Conservation (phyloP, 2,329 filamentous ascomycete species). For the Fusarium sp. region DNA sequence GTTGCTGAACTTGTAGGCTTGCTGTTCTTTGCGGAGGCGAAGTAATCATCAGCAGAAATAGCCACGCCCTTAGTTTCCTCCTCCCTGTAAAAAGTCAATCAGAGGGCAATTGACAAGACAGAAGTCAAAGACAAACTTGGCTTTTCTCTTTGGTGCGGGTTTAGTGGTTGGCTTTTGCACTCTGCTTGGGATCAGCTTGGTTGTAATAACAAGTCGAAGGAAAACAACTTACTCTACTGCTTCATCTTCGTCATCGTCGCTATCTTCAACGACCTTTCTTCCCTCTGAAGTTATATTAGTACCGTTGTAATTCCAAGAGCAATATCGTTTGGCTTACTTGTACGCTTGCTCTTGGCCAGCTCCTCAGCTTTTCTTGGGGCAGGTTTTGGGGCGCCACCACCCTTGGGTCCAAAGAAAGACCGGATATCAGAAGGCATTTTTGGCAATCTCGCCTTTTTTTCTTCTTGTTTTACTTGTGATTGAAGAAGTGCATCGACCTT, state of each 20-base stretch:
- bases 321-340: slow-evolving; percentile 51
- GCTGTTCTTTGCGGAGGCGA: slow-evolving; percentile 57
- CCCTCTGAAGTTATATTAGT: slow-evolving; percentile 51
- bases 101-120: not conserved
- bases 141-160: slow-evolving; percentile 64
- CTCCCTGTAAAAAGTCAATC: slow-evolving; percentile 44
- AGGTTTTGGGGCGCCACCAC: slow-evolving; percentile 63
- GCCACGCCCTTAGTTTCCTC: slow-evolving; percentile 59
- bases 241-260: slow-evolving; percentile 78
- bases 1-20: slow-evolving; percentile 52
- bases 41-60: slow-evolving; percentile 68
- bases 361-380: slow-evolving; percentile 58
- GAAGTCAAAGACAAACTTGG: slow-evolving; percentile 51
- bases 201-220: not conserved
- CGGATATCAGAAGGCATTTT: slow-evolving; percentile 85
- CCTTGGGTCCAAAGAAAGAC: slow-evolving; percentile 87
- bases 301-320: not conserved
- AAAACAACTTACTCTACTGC: slow-evolving; percentile 58
- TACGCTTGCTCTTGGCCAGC: slow-evolving; percentile 55
- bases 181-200: slow-evolving; percentile 36
- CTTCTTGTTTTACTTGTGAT: not conserved
- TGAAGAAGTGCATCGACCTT: slow-evolving; percentile 1
- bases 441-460: not conserved
- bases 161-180: slow-evolving; percentile 64
- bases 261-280: slow-evolving; percentile 82